Evolutionary conservation across 345 rosid species (phyloP).

Genomic region (Heritiera littoralis): DNA sequence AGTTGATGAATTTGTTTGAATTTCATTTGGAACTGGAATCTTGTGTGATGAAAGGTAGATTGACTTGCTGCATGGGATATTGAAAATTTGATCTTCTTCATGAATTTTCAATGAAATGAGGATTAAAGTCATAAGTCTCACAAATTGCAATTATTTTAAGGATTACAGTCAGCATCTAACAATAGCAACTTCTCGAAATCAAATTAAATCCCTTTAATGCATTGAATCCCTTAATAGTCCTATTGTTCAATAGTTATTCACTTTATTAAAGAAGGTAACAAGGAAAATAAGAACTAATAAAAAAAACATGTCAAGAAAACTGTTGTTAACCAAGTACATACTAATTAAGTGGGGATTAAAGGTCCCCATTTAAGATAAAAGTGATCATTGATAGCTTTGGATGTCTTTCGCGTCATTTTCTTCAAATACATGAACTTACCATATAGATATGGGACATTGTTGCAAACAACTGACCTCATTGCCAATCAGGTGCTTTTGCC

Average conservation of each 20-base stretch:
- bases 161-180: neutral
- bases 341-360: neutral
- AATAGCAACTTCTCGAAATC: slow-evolving; percentile 13
- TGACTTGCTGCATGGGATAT: slow-evolving; percentile 7
- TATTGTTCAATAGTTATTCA: slow-evolving; percentile 11
- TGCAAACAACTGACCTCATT: neutral
- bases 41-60: slow-evolving; percentile 11
- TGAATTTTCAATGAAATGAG: slow-evolving; percentile 9
- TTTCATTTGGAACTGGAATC: slow-evolving; percentile 10
- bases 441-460: neutral
- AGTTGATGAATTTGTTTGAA: slow-evolving; percentile 11
- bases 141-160: neutral
- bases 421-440: slow-evolving; percentile 15
- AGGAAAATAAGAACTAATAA: neutral
- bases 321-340: neutral
- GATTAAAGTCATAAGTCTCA: slow-evolving; percentile 1
- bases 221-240: neutral
- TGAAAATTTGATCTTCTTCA: slow-evolving; percentile 1
- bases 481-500: slow-evolving; percentile 6
- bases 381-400: slow-evolving; percentile 7
- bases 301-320: neutral
- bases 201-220: neutral
- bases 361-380: slow-evolving; percentile 8
- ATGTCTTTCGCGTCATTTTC: neutral
- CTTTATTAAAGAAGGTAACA: slow-evolving; percentile 19